phyloP scores from a whole-genome alignment of 805 yeast species.

The Sugiyamaella lignohabitans region DNA sequence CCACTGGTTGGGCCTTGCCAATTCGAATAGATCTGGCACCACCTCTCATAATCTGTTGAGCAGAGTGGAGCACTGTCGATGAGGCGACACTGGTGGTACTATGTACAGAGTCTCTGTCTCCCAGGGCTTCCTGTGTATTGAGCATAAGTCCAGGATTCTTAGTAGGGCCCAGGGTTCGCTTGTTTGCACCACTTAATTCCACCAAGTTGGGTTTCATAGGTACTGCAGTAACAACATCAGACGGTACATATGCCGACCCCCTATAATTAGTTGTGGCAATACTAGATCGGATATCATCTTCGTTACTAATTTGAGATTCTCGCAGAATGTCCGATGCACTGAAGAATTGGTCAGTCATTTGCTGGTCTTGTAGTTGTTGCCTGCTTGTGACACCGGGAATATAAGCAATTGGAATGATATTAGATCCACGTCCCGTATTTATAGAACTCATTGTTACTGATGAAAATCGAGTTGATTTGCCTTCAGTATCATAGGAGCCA shows the following conservation, averaged over 20 bases:
- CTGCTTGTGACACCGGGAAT: constrained; percentile 74
- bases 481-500: constrained; percentile 2
- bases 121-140: not conserved
- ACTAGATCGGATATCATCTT: constrained; percentile 29
- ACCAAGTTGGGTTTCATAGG: constrained; percentile 69
- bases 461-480: constrained; percentile 14
- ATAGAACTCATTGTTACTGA: constrained; percentile 26
- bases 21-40: constrained; percentile 31
- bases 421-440: constrained; percentile 73
- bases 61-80: constrained; percentile 6
- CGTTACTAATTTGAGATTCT: constrained; percentile 17
- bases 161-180: not conserved
- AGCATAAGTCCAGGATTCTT: not conserved
- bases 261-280: constrained; percentile 36
- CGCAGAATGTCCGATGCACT: constrained; percentile 24
- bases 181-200: constrained; percentile 31
- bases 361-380: constrained; percentile 16
- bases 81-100: constrained; percentile 56
- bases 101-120: constrained; percentile 29
- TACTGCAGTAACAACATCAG: constrained; percentile 59
- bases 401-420: constrained; percentile 85
- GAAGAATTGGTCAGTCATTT: constrained; percentile 24
- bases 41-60: constrained; percentile 16
- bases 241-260: constrained; percentile 37
- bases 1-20: constrained; percentile 14